Percentiles rank a stretch among this genome's conserved stretches.
These are phyloP conservation scores for Sugiyamaella sp. DNA, from an alignment of 1,139 yeast genomes.

Conservation along the genomic window DNA sequence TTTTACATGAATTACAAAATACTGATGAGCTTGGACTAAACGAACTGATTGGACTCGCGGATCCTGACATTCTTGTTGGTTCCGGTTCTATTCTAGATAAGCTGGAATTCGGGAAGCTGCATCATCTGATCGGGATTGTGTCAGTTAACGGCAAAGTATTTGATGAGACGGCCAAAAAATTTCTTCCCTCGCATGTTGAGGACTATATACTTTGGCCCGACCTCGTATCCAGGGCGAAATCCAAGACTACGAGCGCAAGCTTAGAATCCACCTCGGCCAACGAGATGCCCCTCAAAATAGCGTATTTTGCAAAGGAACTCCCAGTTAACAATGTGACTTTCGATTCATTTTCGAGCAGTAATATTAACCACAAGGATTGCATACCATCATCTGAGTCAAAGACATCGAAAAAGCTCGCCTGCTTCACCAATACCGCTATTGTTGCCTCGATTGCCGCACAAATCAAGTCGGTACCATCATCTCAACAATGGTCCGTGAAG, in stretches of 20 bases:
- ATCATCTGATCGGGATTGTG: neutral
- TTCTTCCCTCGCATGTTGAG: conserved; percentile 2
- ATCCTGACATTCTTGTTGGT: conserved; percentile 15
- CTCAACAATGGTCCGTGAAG: conserved; percentile 36
- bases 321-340: conserved; percentile 19
- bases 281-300: conserved; percentile 21
- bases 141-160: conserved; percentile 18
- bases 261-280: neutral
- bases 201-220: conserved; percentile 20
- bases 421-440: conserved; percentile 35
- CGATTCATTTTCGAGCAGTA: conserved; percentile 1
- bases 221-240: conserved; percentile 9
- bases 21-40: conserved; percentile 16
- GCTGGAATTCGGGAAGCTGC: neutral
- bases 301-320: conserved; percentile 13
- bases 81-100: conserved; percentile 18
- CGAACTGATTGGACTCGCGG: conserved; percentile 10
- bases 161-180: neutral
- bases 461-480: conserved; percentile 39
- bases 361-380: conserved; percentile 2
- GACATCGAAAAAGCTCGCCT: conserved; percentile 21
- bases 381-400: conserved; percentile 9
- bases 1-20: conserved; percentile 14
- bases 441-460: conserved; percentile 44
- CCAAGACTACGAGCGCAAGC: neutral